Percentiles rank a stretch among this genome's conserved stretches.
Conservation (phyloP, 2,329 filamentous ascomycete species). For the Dryadomyces quercivorus region DNA sequence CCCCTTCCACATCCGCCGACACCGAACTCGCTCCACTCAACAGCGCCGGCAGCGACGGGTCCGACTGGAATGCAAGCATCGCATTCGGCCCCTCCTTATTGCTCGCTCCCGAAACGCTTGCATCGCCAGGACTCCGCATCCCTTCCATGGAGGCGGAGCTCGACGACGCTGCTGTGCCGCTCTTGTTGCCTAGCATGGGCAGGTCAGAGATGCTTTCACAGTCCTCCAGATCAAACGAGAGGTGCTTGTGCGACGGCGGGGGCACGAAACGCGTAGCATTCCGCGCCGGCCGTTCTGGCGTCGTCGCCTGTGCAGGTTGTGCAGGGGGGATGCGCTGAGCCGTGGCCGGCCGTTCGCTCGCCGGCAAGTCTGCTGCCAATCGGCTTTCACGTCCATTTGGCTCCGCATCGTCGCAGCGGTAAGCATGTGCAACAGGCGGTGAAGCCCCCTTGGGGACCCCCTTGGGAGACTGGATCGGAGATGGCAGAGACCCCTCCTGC, state of each 20-base stretch:
- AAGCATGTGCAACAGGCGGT: slow-evolving; percentile 32
- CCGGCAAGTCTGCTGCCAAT: background rate
- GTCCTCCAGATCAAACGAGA: background rate
- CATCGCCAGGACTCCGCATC: slow-evolving; percentile 36
- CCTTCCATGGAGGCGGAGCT: slow-evolving; percentile 38
- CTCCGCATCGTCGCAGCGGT: slow-evolving; percentile 13
- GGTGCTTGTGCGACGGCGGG: background rate
- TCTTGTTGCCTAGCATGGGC: slow-evolving; percentile 14
- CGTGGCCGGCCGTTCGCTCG: slow-evolving; percentile 18
- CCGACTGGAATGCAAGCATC: slow-evolving; percentile 45
- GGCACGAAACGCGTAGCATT: background rate
- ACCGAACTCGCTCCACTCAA: slow-evolving; percentile 53
- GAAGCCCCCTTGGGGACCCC: slow-evolving; percentile 25
- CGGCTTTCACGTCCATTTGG: background rate
- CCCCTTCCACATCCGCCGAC: slow-evolving; percentile 49
- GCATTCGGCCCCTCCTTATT: slow-evolving; percentile 23
- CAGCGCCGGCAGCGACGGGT: slow-evolving; percentile 50
- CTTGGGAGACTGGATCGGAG: slow-evolving; percentile 2
- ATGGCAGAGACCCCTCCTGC: background rate
- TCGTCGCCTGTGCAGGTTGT: slow-evolving; percentile 19
- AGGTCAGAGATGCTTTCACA: background rate
- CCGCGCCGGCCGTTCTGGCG: background rate
- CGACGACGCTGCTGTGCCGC: slow-evolving; percentile 34
- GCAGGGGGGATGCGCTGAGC: slow-evolving; percentile 30
- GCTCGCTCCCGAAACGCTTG: slow-evolving; percentile 11